These are phyloP conservation scores for Neurospora sp. DNA, from an alignment of 495 filamentous ascomycete species.

Conservation along the genomic window DNA sequence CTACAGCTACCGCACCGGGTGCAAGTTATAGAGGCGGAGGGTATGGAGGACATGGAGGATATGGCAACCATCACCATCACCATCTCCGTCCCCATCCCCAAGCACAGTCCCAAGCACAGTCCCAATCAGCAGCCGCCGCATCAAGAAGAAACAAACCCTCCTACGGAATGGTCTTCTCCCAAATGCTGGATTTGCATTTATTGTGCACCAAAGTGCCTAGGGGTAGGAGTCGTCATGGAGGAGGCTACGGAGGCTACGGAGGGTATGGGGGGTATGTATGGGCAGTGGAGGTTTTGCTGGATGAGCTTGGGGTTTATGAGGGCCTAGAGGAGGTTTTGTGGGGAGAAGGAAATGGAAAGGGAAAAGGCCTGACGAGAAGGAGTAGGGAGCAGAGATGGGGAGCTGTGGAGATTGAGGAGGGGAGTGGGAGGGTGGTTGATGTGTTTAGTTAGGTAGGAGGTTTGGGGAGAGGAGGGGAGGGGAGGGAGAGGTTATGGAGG, in stretches of 20 bases:
- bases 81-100: no score
- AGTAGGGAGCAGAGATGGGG: slow-evolving; percentile 36
- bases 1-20: background rate
- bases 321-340: background rate
- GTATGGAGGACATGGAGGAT: background rate
- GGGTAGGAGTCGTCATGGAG: slow-evolving; percentile 1
- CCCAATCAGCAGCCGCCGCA: no score
- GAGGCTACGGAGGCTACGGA: slow-evolving; percentile 1
- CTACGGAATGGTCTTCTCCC: slow-evolving; percentile 33
- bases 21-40: background rate
- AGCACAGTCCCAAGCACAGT: no score
- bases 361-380: slow-evolving; percentile 8
- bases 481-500: background rate
- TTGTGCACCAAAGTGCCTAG: slow-evolving; percentile 30
- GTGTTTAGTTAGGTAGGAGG: slow-evolving; percentile 2
- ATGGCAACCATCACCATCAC: no score
- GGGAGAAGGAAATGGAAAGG: background rate
- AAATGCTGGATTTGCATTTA: slow-evolving; percentile 35
- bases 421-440: slow-evolving; percentile 21
- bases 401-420: slow-evolving; percentile 24
- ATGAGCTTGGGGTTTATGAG: slow-evolving; percentile 28
- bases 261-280: slow-evolving; percentile 13
- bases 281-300: slow-evolving; percentile 36
- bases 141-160: slow-evolving; percentile 24
- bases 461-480: no score